Base-by-base conservation (phyloP, 257 asterid species). In the Salvia miltiorrhiza region DNA sequence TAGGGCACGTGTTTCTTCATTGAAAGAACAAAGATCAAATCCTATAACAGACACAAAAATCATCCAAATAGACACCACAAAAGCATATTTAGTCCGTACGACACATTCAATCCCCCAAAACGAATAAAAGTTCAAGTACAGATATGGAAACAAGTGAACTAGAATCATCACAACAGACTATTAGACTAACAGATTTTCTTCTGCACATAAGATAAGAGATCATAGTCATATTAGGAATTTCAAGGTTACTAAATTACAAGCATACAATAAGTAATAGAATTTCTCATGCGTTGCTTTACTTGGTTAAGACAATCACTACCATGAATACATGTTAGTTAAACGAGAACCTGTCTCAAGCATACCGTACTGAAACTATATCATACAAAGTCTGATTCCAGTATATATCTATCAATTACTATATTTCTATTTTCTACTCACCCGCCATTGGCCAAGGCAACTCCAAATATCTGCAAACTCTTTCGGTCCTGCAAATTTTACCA, bases 381-480 rank as follows among this genome's bases (percentile, higher is more conserved):
- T 12, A 71, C 35, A 21, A 60, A 65, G 20, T 47, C 57, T 14
- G 28, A 10, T 59, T 40, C 1, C 23, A 37, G 24, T 23, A 43
- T 32, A 49, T 13, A 4, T 35, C 8, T 57, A n/a, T n/a, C n/a
- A n/a, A 30, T 11, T 1, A 53, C 4, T 16, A 59, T 32, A 59
- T 35, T 37, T 39, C 7, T 32, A 68, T 83, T 35, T 37, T 39
- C 7, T 32, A 68, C 84, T 81, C 70, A 91, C 96, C 88, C 92
- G 81, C 98, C 95, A 92, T 52, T 87, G 92, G 17, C 83, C 90
- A 71, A 92, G 94, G 79, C 95, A 87, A 75, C 80, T 84, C 96
- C 98, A 89, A 23, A 92, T 55, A 9, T 82, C 92, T 24, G 90
- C 70, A 79, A 92, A 92, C 71, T 89, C 95, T 77, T 78, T 87